Base-by-base conservation (phyloP, 2,329 filamentous ascomycete species). In the Neonectria ditissima region DNA sequence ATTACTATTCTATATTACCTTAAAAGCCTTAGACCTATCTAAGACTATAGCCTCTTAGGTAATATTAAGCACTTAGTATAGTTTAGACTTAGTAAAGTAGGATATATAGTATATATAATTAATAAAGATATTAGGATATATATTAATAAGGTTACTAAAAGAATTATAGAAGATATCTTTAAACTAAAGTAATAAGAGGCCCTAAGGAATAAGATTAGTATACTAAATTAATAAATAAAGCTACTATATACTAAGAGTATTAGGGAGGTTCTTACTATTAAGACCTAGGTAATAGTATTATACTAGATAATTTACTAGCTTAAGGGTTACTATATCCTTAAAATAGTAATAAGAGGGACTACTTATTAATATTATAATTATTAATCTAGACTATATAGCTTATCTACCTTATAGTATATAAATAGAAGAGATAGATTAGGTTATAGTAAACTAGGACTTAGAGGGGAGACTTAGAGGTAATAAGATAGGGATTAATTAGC, bases 1-100 rank as follows among this genome's bases (percentile, higher is more conserved):
- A 34, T 53, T 34, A 22, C 50, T 24, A 39, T 41, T 53, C 50
- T 34, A 53, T 20, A 34, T 39, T 20, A 34, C 32, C 37, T 53
- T 20, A 11, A 18, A 53, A n/a, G 32, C 50, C 18, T 34, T 34
- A 26, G 50, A 20, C 10, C 50, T 18, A 18, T 53, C 50, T 20
- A 53, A 53, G 14, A n/a, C 18, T 5, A 53, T 18, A 5, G 50
- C 50, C 37, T 53, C 50, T 53, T 53, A 18, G 14, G 50, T 53
- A 20, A 53, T 53, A 39, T 53, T 34, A 14, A 59, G 51, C 48
- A 59, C 45, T 26, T 48, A 24, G 22, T 48, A 24, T 11, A 48
- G 45, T 22, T 48, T 10, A 22, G 45, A 18, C 45, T 48, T 24
- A n/a, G 45, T 24, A n/a, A 48, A 48, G 22, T 48, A 48, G 18